Evolutionary conservation across 306 rosid genomes (phyloP).

Genomic region (Ochetophila trinervis): DNA sequence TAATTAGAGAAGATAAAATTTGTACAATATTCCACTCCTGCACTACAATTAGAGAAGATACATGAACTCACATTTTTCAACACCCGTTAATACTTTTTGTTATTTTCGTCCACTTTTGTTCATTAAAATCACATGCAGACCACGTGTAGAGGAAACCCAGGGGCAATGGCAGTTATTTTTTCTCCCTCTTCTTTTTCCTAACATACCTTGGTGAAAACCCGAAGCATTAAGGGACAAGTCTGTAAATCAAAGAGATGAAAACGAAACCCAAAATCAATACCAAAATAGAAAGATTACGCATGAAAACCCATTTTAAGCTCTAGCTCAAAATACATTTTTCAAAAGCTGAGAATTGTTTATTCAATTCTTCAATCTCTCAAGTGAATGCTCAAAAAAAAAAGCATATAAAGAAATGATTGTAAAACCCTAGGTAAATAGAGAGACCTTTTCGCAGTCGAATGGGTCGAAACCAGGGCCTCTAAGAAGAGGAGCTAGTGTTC

Average conservation of each 20-base stretch:
- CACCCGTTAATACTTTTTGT: too few relatives aligned
- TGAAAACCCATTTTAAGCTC: background rate
- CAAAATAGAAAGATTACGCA: background rate
- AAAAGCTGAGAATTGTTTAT: background rate
- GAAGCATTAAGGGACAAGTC: slow-evolving; percentile 88
- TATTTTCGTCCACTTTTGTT: too few relatives aligned
- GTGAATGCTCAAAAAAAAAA: background rate
- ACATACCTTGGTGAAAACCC: slow-evolving; percentile 85
- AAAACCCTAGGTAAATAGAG: slow-evolving; percentile 8
- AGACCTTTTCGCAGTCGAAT: slow-evolving; percentile 50
- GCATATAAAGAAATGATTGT: background rate
- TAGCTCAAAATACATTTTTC: too few relatives aligned
- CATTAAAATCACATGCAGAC: too few relatives aligned
- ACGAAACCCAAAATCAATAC: background rate
- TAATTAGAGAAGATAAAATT: too few relatives aligned
- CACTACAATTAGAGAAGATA: too few relatives aligned
- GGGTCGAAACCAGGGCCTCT: slow-evolving; percentile 39
- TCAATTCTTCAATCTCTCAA: background rate
- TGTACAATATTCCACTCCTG: too few relatives aligned
- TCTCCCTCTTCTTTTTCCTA: too few relatives aligned
- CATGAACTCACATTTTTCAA: too few relatives aligned
- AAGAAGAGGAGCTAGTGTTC: slow-evolving; percentile 33
- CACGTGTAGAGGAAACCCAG: too few relatives aligned
- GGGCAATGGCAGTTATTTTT: too few relatives aligned
- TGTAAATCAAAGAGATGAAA: slow-evolving; percentile 21